These are phyloP conservation scores for Heimioporus sp. DNA, from an alignment of 768 basidiomycete genomes.

Conservation along the genomic window DNA sequence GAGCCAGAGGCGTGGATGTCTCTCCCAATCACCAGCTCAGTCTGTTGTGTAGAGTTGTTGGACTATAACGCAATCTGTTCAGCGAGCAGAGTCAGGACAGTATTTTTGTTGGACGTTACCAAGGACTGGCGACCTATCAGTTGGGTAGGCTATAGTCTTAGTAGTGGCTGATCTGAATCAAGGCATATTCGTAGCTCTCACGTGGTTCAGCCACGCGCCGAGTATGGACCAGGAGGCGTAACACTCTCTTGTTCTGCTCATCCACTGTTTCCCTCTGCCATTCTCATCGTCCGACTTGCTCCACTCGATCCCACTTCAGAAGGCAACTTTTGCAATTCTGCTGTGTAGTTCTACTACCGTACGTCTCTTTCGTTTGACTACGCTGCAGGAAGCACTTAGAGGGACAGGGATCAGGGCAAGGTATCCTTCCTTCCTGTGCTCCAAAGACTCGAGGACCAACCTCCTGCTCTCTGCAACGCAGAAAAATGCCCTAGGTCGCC, in stretches of 20 bases:
- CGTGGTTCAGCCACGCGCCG: constrained; percentile 32
- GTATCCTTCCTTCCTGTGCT: constrained; percentile 16
- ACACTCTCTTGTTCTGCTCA: constrained; percentile 33
- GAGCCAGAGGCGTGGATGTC: constrained; percentile 17
- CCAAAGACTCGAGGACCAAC: constrained; percentile 9
- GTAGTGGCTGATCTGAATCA: constrained; percentile 21
- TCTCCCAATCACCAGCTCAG: constrained; percentile 1
- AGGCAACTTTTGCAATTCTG: not conserved
- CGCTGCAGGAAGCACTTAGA: not conserved
- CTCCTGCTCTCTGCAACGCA: not conserved
- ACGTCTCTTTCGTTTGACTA: not conserved
- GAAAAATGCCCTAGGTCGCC: not conserved
- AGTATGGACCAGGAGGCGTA: constrained; percentile 29
- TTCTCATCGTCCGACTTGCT: constrained; percentile 27
- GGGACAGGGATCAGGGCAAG: constrained; percentile 24
- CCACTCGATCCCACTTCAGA: constrained; percentile 11
- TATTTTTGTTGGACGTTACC: not conserved
- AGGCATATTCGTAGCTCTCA: constrained; percentile 21
- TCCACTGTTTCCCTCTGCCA: constrained; percentile 28
- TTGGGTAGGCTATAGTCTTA: constrained; percentile 1
- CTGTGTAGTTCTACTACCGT: not conserved
- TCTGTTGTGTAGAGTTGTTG: not conserved
- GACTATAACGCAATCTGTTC: not conserved
- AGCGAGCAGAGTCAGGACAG: not conserved
- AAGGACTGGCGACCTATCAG: not conserved